Evolutionary conservation across 495 filamentous ascomycete species (phyloP).

Genomic region (Talaromyces borbonicus): DNA sequence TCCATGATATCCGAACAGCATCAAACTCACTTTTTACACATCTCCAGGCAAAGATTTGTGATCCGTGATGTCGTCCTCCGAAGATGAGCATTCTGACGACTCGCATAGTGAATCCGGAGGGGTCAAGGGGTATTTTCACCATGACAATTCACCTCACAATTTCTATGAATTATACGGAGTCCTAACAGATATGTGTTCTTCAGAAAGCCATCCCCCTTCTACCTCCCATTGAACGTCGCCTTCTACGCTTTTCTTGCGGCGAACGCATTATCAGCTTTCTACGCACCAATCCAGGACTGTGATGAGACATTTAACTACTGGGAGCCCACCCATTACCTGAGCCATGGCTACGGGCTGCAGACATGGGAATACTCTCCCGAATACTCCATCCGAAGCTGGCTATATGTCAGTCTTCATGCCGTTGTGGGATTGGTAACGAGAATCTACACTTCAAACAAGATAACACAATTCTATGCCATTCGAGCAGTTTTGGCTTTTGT

Average conservation of each 20-base stretch:
- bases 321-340: conserved; percentile 94
- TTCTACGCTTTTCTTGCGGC: conserved; percentile 69
- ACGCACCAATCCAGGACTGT: conserved; percentile 91
- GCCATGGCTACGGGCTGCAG: conserved; percentile 85
- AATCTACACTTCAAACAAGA: conserved; percentile 47
- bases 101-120: conserved; percentile 2
- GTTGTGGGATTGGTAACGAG: conserved; percentile 54
- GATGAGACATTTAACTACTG: conserved; percentile 99
- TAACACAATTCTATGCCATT: conserved; percentile 77
- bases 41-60: not conserved
- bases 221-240: conserved; percentile 58
- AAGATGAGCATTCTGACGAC: conserved; percentile 6
- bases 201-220: conserved; percentile 48
- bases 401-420: conserved; percentile 82
- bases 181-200: conserved; percentile 8
- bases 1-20: no score
- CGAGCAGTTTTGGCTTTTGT: conserved; percentile 60
- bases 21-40: conserved; percentile 4
- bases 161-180: no score
- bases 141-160: no score
- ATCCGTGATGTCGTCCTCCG: conserved; percentile 5
- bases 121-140: not conserved
- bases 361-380: conserved; percentile 99
- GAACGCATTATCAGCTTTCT: conserved; percentile 68
- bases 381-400: conserved; percentile 93